Evolutionary conservation across 441 rosid species (phyloP).

Genomic region (Adansonia rubrostipa): DNA sequence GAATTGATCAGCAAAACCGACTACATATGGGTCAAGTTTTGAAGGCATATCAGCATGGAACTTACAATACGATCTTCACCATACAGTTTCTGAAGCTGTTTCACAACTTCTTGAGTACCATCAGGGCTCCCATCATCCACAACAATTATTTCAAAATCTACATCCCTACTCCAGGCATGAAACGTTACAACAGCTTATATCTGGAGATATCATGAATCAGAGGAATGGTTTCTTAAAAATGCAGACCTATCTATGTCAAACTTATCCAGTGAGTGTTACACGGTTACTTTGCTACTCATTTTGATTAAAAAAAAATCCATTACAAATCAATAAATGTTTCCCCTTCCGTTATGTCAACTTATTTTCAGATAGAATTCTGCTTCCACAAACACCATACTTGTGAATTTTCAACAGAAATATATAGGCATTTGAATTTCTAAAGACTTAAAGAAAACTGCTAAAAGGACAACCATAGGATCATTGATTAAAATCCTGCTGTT

Average conservation of each 20-base stretch:
- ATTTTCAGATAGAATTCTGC: neutral
- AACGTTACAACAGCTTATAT: neutral
- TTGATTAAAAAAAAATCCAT: neutral
- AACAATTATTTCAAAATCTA: conserved; percentile 82
- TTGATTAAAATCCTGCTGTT: neutral
- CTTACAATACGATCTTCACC: conserved; percentile 88
- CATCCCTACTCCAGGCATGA: conserved; percentile 53
- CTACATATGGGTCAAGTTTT: neutral
- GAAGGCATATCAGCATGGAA: neutral
- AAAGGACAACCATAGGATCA: neutral
- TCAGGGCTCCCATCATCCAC: conserved; percentile 99
- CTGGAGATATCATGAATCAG: neutral
- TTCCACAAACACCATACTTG: neutral
- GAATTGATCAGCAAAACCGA: conserved; percentile 9
- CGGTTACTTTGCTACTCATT: neutral
- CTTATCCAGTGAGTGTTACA: neutral
- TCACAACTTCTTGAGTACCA: conserved; percentile 89
- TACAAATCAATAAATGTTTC: neutral
- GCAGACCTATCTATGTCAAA: neutral
- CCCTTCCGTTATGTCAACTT: neutral
- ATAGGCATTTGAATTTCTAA: neutral
- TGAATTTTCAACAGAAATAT: neutral
- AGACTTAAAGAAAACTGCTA: neutral
- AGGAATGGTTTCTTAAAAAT: neutral
- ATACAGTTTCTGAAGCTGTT: conserved; percentile 77